Conservation (phyloP, 2,329 filamentous ascomycete genomes). For the Thielaviopsis punctulata region DNA sequence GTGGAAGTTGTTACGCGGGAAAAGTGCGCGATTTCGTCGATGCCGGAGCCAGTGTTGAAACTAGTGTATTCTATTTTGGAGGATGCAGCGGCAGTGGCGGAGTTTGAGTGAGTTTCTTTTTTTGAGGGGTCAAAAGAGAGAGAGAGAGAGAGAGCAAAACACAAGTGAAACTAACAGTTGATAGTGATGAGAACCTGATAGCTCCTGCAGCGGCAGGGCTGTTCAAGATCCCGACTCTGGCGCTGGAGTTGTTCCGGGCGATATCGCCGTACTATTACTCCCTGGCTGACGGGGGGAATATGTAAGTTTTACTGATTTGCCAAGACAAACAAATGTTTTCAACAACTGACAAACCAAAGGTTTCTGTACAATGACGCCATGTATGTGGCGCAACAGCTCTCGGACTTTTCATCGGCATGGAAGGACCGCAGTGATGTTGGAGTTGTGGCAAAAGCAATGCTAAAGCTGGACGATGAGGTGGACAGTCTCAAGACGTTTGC, state of each 20-base stretch:
- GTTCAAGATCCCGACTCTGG: conserved; percentile 53
- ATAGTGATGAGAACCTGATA: conserved; percentile 35
- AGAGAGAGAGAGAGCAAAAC: conserved; percentile 6
- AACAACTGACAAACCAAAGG: too few relatives aligned
- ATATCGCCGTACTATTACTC: conserved; percentile 60
- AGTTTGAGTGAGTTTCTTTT: conserved; percentile 25
- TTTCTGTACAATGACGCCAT: conserved; percentile 51
- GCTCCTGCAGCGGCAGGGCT: conserved; percentile 50
- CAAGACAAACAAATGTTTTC: neutral
- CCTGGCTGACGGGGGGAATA: conserved; percentile 41
- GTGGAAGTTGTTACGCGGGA: conserved; percentile 66
- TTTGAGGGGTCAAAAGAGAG: neutral
- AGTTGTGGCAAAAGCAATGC: conserved; percentile 32
- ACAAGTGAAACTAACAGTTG: conserved; percentile 13
- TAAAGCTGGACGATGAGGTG: conserved; percentile 42
- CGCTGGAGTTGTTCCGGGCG: conserved; percentile 63
- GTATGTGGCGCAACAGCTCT: conserved; percentile 42
- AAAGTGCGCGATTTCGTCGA: conserved; percentile 72
- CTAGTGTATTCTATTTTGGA: conserved; percentile 44
- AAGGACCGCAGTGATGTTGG: conserved; percentile 34
- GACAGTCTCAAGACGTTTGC: conserved; percentile 42
- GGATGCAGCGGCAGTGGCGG: conserved; percentile 42
- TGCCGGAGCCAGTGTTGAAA: conserved; percentile 61
- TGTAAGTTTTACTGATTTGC: conserved; percentile 27
- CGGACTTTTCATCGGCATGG: conserved; percentile 33